Base-by-base conservation (phyloP, 2,329 filamentous ascomycete genomes). In the Aspergillus sp. region DNA sequence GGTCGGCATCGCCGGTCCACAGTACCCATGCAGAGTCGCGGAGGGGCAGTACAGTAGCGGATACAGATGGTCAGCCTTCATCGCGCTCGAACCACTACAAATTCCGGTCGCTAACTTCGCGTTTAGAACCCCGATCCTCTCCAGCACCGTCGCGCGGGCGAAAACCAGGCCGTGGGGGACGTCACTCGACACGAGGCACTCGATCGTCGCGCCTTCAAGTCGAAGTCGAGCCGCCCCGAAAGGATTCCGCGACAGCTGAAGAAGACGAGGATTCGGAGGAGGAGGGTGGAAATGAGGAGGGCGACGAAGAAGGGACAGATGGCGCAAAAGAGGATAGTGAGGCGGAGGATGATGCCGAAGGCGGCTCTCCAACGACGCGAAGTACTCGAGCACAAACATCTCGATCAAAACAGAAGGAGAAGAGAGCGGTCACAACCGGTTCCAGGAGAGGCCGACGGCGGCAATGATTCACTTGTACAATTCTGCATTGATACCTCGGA, bases 1-100 rank as follows among this genome's bases (percentile, higher is more conserved):
- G 69, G 11, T 74, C 74, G n/a, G 65, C 67, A 11, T 77, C 75
- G 16, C 75, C 74, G 1, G 65, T 68, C 4, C 64, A 64, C 7
- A 74, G 68, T 55, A 60, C 60, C 17, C 65, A 60, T 16, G 64
- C 61, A 4, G 69, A 70, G 16, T 76, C 75, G 4, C 65, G 70
- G 53, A 66, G 74, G 53, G 71, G 71, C 21, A 78, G 76, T 55
- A 78, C 74, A 9, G 68, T 75, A 20, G 75, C 72, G 44, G 74
- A 78, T 51, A 78, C 76, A 47, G 77, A 78, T 64, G 76, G 76
- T 76, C 59, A 57, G 69, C 56, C 47, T 5, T 13, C 9, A 29
- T 29, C 25, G 25, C 25, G 7, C 2, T 13, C 17, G n/a, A 17
- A 13, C 23, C 23, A 21, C 20, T 25, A 20, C n/a, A 38, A 45